Evolutionary conservation across 306 rosid species (phyloP).

Genomic region (Prunus davidiana): DNA sequence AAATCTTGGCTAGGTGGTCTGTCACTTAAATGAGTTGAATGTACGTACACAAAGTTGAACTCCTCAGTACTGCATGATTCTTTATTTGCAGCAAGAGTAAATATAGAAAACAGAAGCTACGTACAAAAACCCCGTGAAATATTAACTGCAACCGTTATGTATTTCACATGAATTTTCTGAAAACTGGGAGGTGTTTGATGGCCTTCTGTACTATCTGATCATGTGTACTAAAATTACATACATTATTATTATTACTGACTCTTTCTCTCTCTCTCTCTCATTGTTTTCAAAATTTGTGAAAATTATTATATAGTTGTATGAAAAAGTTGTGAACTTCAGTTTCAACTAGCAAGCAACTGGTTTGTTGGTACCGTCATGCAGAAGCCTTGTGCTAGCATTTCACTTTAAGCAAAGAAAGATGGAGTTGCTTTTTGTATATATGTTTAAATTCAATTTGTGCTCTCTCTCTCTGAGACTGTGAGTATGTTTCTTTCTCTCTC

Average conservation of each 20-base stretch:
- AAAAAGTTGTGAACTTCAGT: neutral
- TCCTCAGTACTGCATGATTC: neutral
- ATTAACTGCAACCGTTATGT: constrained; percentile 27
- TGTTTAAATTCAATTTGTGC: constrained; percentile 4
- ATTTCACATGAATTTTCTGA: constrained; percentile 40
- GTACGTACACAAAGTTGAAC: neutral
- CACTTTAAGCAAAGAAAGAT: neutral
- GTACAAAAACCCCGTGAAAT: constrained; percentile 35
- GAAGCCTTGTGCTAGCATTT: neutral
- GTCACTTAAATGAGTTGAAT: neutral
- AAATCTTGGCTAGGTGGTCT: neutral
- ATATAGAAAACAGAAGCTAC: neutral
- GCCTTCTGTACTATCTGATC: neutral
- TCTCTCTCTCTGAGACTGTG: neutral
- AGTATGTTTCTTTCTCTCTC: neutral
- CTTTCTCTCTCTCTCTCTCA: no score
- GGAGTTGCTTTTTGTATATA: neutral
- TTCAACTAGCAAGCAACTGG: neutral
- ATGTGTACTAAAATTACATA: neutral
- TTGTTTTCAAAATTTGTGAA: neutral
- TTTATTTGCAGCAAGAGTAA: neutral
- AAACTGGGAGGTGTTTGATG: neutral
- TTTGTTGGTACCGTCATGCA: neutral
- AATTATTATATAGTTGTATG: neutral
- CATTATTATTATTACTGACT: neutral